Base-by-base conservation (phyloP, 1,284 basidiomycete genomes). In the Ustanciosporium gigantosporum region DNA sequence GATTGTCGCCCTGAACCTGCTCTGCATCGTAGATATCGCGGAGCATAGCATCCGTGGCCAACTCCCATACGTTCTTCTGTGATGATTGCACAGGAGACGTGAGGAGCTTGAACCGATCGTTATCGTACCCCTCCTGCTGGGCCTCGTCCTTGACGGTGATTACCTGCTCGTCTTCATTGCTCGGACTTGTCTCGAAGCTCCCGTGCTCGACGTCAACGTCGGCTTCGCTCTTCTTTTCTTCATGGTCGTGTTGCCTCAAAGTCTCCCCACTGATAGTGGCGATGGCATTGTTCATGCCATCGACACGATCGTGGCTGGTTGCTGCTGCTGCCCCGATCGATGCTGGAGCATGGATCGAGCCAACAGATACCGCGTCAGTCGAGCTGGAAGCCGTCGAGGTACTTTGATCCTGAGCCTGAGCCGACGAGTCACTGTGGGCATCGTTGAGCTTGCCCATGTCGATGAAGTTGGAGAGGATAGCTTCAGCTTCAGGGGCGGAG, bases 381-480 rank as follows among this genome's bases (percentile, higher is more conserved):
- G 53, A 14, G 50, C 41, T 24, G 60, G 60, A 21, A 64, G 60
- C 21, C 60, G 53, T 22, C 53, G 49, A 29, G 60, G 60, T 36
- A 64, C 50, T 38, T 53, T 53, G 46, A 64, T 49, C 55, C 46
- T 53, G 50, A 64, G 42, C 46, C 49, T 42, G 43, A 64, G 44
- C 32, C 60, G 49, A 32, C 60, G 49, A 46, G 52, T 62, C 48
- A 62, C 59, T 24, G 42, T 48, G 32, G 49, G 43, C 50, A 41
- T 37, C 36, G 21, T 11, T 22, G 41, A 43, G 35, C 45, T 58
- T 56, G 52, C 53, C 49, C 49, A 64, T 49, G 50, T 64, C 50
- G 41, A 64, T 58, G 35, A 58, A 64, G 45, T 56, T 46, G 60
- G 53, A 57, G 55, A 64, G 50, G 43, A 66, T 29, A 67, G 66